Conservation (phyloP, 2,329 filamentous ascomycete species). For the Fusarium palustre region DNA sequence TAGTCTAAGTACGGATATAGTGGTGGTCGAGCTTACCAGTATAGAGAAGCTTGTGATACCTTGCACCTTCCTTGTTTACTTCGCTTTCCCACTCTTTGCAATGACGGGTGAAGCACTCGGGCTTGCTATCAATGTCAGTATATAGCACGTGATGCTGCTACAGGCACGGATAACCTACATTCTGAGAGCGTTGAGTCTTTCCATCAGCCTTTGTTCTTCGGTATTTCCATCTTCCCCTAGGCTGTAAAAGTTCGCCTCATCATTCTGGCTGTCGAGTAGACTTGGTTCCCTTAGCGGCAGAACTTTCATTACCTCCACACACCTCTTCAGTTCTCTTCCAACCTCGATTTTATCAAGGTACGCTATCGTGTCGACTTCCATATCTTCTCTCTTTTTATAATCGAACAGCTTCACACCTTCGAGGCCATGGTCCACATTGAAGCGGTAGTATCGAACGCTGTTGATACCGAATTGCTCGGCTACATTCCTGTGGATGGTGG, state of each 20-base stretch:
- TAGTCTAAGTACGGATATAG: rapidly evolving
- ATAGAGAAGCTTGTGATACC: background rate
- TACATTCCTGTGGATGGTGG: background rate
- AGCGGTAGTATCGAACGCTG: background rate
- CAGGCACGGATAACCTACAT: background rate
- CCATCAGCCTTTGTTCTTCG: background rate
- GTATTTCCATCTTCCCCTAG: background rate
- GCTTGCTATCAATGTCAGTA: background rate
- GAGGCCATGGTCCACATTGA: background rate
- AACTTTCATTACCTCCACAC: background rate
- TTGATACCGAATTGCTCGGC: background rate
- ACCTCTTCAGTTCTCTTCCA: background rate
- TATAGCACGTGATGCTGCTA: rapidly evolving
- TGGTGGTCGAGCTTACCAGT: background rate
- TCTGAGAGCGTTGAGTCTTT: background rate
- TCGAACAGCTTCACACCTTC: background rate
- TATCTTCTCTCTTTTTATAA: background rate
- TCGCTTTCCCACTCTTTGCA: slow-evolving; percentile 5
- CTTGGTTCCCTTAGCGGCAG: background rate
- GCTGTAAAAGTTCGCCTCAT: background rate
- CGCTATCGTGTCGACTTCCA: background rate
- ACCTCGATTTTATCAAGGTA: background rate
- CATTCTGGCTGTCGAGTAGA: background rate
- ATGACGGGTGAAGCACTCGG: background rate
- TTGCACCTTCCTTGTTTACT: background rate